phyloP scores from a whole-genome alignment of 768 basidiomycete species.

The Psilocybe sp. region DNA sequence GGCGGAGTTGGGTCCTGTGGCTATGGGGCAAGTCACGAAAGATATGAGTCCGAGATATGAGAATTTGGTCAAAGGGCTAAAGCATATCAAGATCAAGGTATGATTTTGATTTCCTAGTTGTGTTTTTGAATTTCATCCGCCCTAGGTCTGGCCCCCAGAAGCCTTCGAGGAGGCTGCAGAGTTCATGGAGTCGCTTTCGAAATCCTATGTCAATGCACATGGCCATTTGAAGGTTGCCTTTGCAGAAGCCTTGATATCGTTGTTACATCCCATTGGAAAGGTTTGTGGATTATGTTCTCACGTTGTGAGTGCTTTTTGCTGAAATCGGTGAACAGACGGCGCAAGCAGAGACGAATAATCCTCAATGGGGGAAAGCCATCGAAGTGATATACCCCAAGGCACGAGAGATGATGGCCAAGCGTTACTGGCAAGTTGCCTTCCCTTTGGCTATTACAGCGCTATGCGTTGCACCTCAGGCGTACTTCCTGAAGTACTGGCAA shows the following conservation, averaged over 20 bases:
- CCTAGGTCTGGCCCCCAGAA: slow-evolving; percentile 88
- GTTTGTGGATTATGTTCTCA: slow-evolving; percentile 31
- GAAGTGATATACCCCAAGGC: slow-evolving; percentile 81
- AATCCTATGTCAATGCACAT: slow-evolving; percentile 80
- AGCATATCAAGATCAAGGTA: slow-evolving; percentile 81
- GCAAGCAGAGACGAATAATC: slow-evolving; percentile 94
- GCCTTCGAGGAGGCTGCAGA: slow-evolving; percentile 92
- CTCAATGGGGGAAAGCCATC: slow-evolving; percentile 91
- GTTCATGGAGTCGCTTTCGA: slow-evolving; percentile 81
- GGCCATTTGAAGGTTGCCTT: slow-evolving; percentile 84
- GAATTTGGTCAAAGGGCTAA: slow-evolving; percentile 78
- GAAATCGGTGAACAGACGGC: slow-evolving; percentile 56
- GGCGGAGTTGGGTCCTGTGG: slow-evolving; percentile 71
- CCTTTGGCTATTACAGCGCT: slow-evolving; percentile 80
- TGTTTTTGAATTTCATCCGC: background rate
- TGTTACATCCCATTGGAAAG: slow-evolving; percentile 89
- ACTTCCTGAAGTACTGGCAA: slow-evolving; percentile 82
- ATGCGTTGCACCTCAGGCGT: slow-evolving; percentile 84
- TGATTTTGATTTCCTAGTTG: slow-evolving; percentile 1
- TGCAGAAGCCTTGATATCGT: slow-evolving; percentile 72
- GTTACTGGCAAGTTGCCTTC: slow-evolving; percentile 88
- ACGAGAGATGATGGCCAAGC: slow-evolving; percentile 80
- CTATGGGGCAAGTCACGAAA: slow-evolving; percentile 73
- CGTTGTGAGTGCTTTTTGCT: slow-evolving; percentile 2
- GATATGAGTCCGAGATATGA: slow-evolving; percentile 83